phyloP scores from a whole-genome alignment of 2,329 filamentous ascomycete genomes.

The Talaromyces sp. region DNA sequence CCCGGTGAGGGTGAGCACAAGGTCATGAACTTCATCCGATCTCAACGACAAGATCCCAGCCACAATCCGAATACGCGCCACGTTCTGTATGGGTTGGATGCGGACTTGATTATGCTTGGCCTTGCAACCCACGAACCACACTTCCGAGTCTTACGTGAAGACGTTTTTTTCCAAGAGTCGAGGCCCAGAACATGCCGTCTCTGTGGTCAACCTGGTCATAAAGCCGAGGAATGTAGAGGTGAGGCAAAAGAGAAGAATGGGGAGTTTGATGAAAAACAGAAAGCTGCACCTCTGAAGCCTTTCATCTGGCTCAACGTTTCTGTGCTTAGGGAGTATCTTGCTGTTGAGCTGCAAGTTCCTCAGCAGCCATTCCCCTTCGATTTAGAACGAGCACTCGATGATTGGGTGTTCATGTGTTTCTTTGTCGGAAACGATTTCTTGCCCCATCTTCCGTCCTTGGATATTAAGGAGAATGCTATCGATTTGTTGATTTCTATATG shows the following conservation, averaged over 20 bases:
- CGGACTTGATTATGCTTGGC: conserved; percentile 97
- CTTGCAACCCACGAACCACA: conserved; percentile 96
- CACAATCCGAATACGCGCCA: conserved; percentile 96
- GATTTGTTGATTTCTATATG: conserved; percentile 96
- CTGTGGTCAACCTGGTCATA: conserved; percentile 89
- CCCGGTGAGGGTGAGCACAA: conserved; percentile 98
- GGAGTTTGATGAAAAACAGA: conserved; percentile 78
- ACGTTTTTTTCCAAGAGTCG: conserved; percentile 88
- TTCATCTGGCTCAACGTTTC: conserved; percentile 98
- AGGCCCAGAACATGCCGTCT: conserved; percentile 79
- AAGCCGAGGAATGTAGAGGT: conserved; percentile 79
- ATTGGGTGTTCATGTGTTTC: conserved; percentile 99
- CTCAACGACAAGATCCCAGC: conserved; percentile 82
- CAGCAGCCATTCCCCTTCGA: conserved; percentile 85
- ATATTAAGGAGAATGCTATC: conserved; percentile 96
- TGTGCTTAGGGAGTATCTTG: conserved; percentile 86
- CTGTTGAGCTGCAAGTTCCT: conserved; percentile 80
- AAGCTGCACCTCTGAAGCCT: conserved; percentile 70
- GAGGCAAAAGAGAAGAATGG: conserved; percentile 72
- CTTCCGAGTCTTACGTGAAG: conserved; percentile 92
- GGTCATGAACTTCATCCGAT: conserved; percentile 97
- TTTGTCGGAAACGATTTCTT: conserved; percentile 99
- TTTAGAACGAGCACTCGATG: conserved; percentile 87
- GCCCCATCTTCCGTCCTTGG: conserved; percentile 92
- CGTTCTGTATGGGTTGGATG: conserved; percentile 96